Base-by-base conservation (phyloP, 2,329 filamentous ascomycete genomes). In the Diaporthe nobilis region DNA sequence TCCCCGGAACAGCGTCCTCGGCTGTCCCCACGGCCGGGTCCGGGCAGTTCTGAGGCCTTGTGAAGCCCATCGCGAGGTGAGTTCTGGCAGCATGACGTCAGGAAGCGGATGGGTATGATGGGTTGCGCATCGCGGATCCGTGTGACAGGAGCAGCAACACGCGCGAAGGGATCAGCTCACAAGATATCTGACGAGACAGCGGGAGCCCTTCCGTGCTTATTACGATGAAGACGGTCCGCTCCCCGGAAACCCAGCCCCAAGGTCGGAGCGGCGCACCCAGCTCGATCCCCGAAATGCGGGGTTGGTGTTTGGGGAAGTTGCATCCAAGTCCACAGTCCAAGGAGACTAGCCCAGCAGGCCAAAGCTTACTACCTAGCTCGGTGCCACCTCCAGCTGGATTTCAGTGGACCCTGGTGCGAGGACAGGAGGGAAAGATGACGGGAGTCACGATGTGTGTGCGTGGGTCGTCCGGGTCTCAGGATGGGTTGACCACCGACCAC, bases 221-320 rank as follows among this genome's bases (percentile, higher is more conserved):
- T 28, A 28, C 22, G 31, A 68, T 17, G 65, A n/a, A 53, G 7
- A 25, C 47, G 44, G 58, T 42, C 71, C 44, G 71, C 31, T 39
- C 58, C 57, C 57, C 60, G 31, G n/a, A 58, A 63, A 55, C 17
- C 15, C 71, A 73, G 44, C 58, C 49, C 34, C 71, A 53, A 31
- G 39, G 39, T 37, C 63, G 44, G 63, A 51, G 31, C 47, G 47
- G 44, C 28, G 63, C 63, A 15, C 28, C 7, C 63, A 67, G 63
- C 57, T 72, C 44, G 57, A 72, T 53, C 34, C 71, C 58, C 71
- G 17, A 65, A 55, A 65, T 65, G 58, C 71, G 71, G 71, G 71
- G 71, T 73, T 73, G 71, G 34, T 20, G 58, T 55, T 44, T 60
- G 25, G 25, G 34, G 47, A 55, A 51, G 58, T 61, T 9, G 58